Conservation (phyloP, 2,329 filamentous ascomycete species). For the Penicillium sp. region DNA sequence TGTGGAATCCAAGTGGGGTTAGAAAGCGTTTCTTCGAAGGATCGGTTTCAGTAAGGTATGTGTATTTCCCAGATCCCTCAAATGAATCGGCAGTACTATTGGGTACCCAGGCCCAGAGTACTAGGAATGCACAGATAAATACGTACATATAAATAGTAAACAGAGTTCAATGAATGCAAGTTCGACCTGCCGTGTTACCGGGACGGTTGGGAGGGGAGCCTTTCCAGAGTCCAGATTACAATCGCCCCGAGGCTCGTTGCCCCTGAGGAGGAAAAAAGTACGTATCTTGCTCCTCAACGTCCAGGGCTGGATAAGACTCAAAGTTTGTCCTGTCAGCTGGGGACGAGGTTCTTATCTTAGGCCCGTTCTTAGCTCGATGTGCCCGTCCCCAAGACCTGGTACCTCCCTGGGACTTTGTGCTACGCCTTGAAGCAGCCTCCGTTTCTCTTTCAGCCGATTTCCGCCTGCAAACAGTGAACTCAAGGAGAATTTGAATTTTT, state of each 20-base stretch:
- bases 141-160: not conserved
- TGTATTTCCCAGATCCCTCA: conserved; percentile 3
- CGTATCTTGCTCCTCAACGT: not conserved
- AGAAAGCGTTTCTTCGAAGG: not conserved
- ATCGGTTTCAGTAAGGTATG: conserved; percentile 11
- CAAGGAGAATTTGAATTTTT: not conserved
- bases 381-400: conserved; percentile 8
- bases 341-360: conserved; percentile 8
- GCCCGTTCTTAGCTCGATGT: not conserved
- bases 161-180: conserved; percentile 17
- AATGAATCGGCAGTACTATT: conserved; percentile 1
- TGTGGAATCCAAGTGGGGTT: not conserved
- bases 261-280: not conserved
- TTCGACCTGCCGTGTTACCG: conserved; percentile 12
- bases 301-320: conserved; percentile 2
- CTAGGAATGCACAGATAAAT: conserved; percentile 1
- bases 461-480: not conserved
- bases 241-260: not conserved
- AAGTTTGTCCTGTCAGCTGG: not conserved
- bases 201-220: not conserved
- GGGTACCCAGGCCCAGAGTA: conserved; percentile 9
- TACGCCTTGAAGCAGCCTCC: not conserved
- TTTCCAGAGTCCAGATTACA: not conserved
- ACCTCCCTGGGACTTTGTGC: not conserved
- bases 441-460: not conserved